These are phyloP conservation scores for Fusarium armeniacum DNA, from an alignment of 2,329 filamentous ascomycete species.

Conservation along the genomic window DNA sequence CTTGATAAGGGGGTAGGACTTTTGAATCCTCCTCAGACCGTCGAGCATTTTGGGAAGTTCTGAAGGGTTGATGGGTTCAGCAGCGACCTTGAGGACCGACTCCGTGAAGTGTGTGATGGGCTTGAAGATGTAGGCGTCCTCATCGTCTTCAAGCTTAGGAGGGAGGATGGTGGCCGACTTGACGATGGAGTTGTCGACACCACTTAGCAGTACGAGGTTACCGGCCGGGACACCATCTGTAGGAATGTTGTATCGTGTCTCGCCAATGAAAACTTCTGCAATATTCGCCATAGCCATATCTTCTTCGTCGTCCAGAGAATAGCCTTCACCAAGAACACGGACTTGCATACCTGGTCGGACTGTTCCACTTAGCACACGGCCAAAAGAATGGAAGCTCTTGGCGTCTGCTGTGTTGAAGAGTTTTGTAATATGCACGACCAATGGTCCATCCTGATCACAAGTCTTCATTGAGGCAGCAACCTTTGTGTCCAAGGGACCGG, in stretches of 20 bases:
- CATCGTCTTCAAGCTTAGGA: slow-evolving; percentile 82
- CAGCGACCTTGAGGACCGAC: slow-evolving; percentile 96
- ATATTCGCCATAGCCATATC: slow-evolving; percentile 93
- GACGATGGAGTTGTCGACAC: slow-evolving; percentile 97
- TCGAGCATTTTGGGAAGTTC: slow-evolving; percentile 99
- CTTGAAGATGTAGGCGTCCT: slow-evolving; percentile 95
- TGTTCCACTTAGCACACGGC: slow-evolving; percentile 92
- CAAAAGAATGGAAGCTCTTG: slow-evolving; percentile 90
- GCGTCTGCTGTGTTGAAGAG: slow-evolving; percentile 92
- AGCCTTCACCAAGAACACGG: slow-evolving; percentile 92
- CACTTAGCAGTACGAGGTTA: slow-evolving; percentile 91
- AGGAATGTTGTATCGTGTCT: slow-evolving; percentile 92
- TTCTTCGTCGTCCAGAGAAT: slow-evolving; percentile 97
- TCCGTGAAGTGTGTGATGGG: slow-evolving; percentile 96
- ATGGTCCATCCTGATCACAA: slow-evolving; percentile 89
- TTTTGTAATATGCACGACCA: slow-evolving; percentile 94
- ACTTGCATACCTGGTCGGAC: slow-evolving; percentile 86
- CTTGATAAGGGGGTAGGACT: slow-evolving; percentile 94
- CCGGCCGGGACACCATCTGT: slow-evolving; percentile 94
- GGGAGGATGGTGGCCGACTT: slow-evolving; percentile 95
- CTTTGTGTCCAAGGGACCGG: slow-evolving; percentile 86
- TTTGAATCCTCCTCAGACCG: slow-evolving; percentile 95
- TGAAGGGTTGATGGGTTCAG: slow-evolving; percentile 97
- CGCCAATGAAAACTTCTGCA: slow-evolving; percentile 87
- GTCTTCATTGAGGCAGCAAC: slow-evolving; percentile 82